Base-by-base conservation (phyloP, 768 basidiomycete genomes). In the Paxillus rubicundulus region DNA sequence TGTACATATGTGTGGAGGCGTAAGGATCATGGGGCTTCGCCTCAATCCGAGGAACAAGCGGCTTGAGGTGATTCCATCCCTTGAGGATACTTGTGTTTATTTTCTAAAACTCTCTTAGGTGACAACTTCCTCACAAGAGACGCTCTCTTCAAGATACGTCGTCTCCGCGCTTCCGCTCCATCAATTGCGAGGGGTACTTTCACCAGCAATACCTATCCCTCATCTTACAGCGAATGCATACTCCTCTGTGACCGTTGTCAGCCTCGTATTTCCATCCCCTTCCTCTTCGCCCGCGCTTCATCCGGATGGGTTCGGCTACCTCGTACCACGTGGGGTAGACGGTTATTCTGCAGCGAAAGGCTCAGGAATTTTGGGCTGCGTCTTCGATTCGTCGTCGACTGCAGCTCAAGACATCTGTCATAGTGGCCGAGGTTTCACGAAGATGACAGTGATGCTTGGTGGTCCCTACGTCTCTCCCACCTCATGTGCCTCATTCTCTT, bases 251-350 rank as follows among this genome's bases (percentile, higher is more conserved):
- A 84, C 81, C n/a, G 91, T 97, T 34, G 73, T 94, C 59, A 96
- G 92, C 73, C 74, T 98, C 62, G 80, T 98, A 57, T 98, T 96
- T 73, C 73, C 83, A 40, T 64, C 67, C 28, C 49, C 65, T 56
- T 65, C 73, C 20, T 47, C 60, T 33, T 63, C 71, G 50, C 52
- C 66, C 20, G 61, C 65, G 20, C 77, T 95, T 45, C 87, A 92
- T 60, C 92, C 93, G 0, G 77, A 78, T 2, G 96, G 96, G 4
- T 99, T 98, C 66, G 96, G 96, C 9, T 98, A 94, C 73, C 86
- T 99, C 63, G 79, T 97, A 47, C 93, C 95, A 0, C 88, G 94
- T 14, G 84, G 88, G 0, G 71, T 70, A 30, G 67, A 67, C 5
- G 85, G 77, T 18, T 87, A 89, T 57, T 61, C 69, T n/a, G 47